Conservation (phyloP, 106 monocot species). For the Dactylorhiza incarnata region DNA sequence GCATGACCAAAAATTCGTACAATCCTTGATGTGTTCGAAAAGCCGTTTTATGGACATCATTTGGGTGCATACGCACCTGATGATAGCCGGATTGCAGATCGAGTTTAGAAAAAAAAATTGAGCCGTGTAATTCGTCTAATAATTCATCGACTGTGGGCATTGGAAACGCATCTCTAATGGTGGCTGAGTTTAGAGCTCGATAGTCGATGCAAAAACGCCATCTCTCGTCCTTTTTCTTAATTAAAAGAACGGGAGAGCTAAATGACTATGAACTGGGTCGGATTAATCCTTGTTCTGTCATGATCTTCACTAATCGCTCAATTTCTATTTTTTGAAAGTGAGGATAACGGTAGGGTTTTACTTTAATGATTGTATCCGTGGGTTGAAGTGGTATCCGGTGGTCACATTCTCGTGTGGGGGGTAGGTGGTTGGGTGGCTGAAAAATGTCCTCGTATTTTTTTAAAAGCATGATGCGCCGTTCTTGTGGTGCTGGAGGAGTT, state of each 20-base stretch:
- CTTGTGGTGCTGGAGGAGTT: no score
- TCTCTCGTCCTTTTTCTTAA: neutral
- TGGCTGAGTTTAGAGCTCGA: neutral
- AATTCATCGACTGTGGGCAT: neutral
- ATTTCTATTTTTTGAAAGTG: neutral
- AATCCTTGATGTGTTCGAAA: neutral
- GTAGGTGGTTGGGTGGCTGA: no score
- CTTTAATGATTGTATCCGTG: no score
- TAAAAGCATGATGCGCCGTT: no score
- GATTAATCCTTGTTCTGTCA: neutral
- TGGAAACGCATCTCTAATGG: neutral
- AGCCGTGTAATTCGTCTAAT: neutral
- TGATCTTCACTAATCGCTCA: neutral
- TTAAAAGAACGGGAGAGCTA: neutral
- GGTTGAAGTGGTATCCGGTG: no score
- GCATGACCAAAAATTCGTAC: neutral
- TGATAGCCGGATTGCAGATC: neutral
- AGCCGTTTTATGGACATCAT: neutral
- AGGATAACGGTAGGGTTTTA: no score
- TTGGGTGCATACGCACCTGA: neutral
- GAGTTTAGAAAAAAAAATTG: neutral
- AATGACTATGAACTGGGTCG: neutral
- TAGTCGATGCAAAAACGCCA: neutral
- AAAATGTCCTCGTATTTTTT: no score
- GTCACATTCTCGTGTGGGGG: no score